Evolutionary conservation across 345 rosid species (phyloP).

Genomic region (Eucalyptus curtisii): DNA sequence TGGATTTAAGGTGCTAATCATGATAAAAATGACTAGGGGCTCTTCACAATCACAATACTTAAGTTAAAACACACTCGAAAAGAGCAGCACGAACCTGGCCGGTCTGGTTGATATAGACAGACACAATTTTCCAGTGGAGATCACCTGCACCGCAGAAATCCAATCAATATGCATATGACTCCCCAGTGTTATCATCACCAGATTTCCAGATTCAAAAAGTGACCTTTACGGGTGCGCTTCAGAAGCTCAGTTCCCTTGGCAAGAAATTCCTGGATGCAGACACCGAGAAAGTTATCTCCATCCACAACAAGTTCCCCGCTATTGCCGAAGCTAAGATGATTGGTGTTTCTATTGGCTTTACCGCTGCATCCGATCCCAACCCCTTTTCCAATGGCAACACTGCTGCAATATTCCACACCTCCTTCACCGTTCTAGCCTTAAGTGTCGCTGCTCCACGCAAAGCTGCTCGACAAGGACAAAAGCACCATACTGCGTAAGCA

Average conservation of each 20-base stretch:
- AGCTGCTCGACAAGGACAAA: conserved; percentile 23
- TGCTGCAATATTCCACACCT: conserved; percentile 66
- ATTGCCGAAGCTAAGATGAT: conserved; percentile 15
- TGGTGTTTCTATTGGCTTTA: conserved; percentile 23
- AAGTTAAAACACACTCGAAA: neutral
- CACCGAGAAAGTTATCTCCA: conserved; percentile 46
- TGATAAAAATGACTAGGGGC: neutral
- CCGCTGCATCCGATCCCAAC: neutral
- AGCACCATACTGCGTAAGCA: neutral
- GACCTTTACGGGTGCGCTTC: conserved; percentile 88
- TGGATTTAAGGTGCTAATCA: neutral
- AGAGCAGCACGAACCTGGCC: conserved; percentile 26
- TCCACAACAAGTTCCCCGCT: conserved; percentile 39
- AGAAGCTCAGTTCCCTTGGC: conserved; percentile 84
- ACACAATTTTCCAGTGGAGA: conserved; percentile 87
- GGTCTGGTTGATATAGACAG: conserved; percentile 59
- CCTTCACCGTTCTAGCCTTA: conserved; percentile 85
- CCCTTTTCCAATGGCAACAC: conserved; percentile 62
- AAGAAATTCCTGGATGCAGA: conserved; percentile 57
- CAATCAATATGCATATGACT: neutral
- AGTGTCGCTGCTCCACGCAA: conserved; percentile 89
- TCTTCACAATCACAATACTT: neutral
- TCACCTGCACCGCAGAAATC: conserved; percentile 41
- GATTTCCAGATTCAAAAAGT: neutral
- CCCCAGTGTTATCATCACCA: neutral